These are phyloP conservation scores for Cladosporium cucumerinum DNA, from an alignment of 2,329 filamentous ascomycete genomes.

Conservation along the genomic window DNA sequence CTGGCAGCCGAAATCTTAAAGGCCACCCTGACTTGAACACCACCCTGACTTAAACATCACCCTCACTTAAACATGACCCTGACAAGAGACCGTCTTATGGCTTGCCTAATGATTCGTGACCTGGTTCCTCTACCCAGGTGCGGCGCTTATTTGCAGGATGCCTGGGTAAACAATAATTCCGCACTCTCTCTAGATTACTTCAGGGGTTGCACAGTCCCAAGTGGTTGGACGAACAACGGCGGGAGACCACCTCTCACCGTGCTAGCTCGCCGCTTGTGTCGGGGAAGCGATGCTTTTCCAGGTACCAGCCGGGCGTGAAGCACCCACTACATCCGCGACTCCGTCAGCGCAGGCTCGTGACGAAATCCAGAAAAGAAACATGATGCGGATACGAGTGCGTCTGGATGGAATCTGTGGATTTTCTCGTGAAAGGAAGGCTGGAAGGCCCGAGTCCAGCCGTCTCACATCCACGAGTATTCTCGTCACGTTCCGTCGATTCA, in stretches of 20 bases:
- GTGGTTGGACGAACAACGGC: conserved; percentile 1
- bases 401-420: not conserved
- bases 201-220: conserved; percentile 7
- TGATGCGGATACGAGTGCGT: not conserved
- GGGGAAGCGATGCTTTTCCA: conserved; percentile 1
- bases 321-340: not conserved
- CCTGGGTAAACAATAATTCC: not conserved
- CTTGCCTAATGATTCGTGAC: not conserved
- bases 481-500: not conserved
- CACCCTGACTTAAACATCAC: too few relatives aligned
- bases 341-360: not conserved
- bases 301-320: conserved; percentile 2
- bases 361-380: not conserved
- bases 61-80: too few relatives aligned
- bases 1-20: not conserved
- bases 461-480: not conserved
- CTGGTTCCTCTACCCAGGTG: not conserved
- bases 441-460: conserved; percentile 6
- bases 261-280: conserved; percentile 2
- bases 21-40: not conserved
- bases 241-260: conserved; percentile 3
- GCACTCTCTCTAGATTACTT: not conserved
- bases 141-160: not conserved
- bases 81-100: conserved; percentile 1
- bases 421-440: not conserved